Evolutionary conservation across 2,329 filamentous ascomycete genomes (phyloP), one percentile per base, ranked within the genome.

Genomic region (Cytospora schulzeri): DNA sequence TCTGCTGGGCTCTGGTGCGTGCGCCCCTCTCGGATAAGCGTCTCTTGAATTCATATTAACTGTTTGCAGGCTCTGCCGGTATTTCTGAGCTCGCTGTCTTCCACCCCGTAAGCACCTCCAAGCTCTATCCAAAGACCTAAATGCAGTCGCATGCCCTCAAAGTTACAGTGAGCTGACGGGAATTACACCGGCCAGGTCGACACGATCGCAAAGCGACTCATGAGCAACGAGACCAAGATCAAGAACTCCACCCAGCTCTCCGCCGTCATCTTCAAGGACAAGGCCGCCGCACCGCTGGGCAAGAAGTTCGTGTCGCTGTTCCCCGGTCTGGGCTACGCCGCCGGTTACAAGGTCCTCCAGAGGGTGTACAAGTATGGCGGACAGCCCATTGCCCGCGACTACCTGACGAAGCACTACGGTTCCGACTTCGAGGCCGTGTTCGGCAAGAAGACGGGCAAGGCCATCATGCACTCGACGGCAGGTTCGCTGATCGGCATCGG

Each of bases 351-450:
- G 86, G 89, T 98, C 68, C 87, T 97, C 63, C 95, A 99, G 85
- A 86, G 95, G 77, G 88, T 99, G 76, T 99, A 99, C 86, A 99
- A 99, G 82, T 99, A 97, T 75, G 95, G 95, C 70, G 95, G 95
- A 58, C 95, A 99, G 82, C 95, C 95, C 53, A 91, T 97, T 72
- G 93, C 92, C 48, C 90, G 94, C 62, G 95, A 99, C 80, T 97
- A 90, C 79, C 86, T 99, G 60, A 85, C 86, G 60, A 79, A 85
- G 74, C 85, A 98, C 83, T 89, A 96, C 75, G 90, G 91, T 70
- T 84, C 86, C 71, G 84, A 89, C 70, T 99, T 99, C 76, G 94
- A 98, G 78, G 81, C 83, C 70, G 87, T 92, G 14, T 99, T 99
- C 74, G 95, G 95, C 75, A 93, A 93, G 82, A 96, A 96, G 79